phyloP scores from a whole-genome alignment of 176 grass and related monocot genomes.

The Zoysia pacifica region DNA sequence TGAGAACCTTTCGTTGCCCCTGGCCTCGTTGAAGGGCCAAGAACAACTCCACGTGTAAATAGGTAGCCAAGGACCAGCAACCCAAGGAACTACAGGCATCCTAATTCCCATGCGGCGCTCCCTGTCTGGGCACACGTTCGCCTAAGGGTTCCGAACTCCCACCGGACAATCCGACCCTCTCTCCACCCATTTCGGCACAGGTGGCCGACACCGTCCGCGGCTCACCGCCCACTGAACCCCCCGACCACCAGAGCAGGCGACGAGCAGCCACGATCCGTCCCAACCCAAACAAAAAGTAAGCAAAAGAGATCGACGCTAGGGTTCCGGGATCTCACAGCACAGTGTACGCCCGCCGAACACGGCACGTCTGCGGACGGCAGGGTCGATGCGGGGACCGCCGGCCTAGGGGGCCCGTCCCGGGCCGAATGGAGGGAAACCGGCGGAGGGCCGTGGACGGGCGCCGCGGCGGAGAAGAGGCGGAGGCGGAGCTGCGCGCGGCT shows the following conservation, averaged over 20 bases:
- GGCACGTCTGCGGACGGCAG: background rate
- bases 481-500: background rate
- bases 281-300: background rate
- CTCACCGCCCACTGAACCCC: background rate
- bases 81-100: background rate
- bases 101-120: background rate
- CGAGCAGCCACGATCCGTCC: background rate
- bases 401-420: background rate
- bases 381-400: background rate
- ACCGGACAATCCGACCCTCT: background rate
- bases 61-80: background rate
- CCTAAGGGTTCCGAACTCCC: slow-evolving; percentile 8
- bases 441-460: background rate
- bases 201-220: background rate
- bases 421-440: background rate
- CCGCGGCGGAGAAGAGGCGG: background rate
- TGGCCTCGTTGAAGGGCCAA: background rate
- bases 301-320: background rate
- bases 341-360: background rate
- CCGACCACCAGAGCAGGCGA: background rate
- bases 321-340: slow-evolving; percentile 43
- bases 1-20: background rate
- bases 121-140: background rate
- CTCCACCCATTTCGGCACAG: background rate
- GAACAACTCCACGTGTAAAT: background rate